Evolutionary conservation across 2,329 filamentous ascomycete species (phyloP), one percentile per base, ranked within the genome.

Genomic region (Alternaria infectoria): DNA sequence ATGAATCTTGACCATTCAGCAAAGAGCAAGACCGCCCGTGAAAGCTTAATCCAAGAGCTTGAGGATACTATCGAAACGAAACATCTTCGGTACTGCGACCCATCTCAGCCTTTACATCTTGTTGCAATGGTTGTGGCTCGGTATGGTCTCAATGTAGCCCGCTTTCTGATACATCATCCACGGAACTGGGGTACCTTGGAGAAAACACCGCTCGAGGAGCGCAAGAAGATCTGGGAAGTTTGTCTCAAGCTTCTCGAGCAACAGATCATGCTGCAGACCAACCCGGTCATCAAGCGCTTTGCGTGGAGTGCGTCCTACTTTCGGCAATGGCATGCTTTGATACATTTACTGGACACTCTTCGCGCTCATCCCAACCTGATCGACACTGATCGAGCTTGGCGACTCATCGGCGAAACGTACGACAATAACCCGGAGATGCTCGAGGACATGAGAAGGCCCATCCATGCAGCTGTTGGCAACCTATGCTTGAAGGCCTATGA

Each of bases 71-170:
- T 82, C 8, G 77, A 81, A 15, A 71, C 75, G 47, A 79, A 79
- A 61, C 79, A 81, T 40, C 61, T 71, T 79, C 43, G 78, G 76
- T 63, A 79, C 73, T 30, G 79, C 56, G 25, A 68, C 57, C 43
- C 63, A 86, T 5, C 86, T 85, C 30, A 80, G 91, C 2, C 87
- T 87, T 65, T 91, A 88, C 88, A 86, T 36, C 43, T 64, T 15
- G 17, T 90, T 44, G 85, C 85, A 9, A 87, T 86, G 6, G 89
- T 89, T 26, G 83, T 91, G 21, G 84, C 87, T 3, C 86, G 90
- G 10, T 83, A 93, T 26, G 88, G 93, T 65, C 86, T 92, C 78
- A 88, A 88, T 36, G 93, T 92, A 78, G 87, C 93, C 81, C 91
- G 88, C 79, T 85, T 94, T 17, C 85, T 93, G 64, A 85, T 91